Evolutionary conservation across 306 rosid species (phyloP).

Genomic region (Calophaca sinica): DNA sequence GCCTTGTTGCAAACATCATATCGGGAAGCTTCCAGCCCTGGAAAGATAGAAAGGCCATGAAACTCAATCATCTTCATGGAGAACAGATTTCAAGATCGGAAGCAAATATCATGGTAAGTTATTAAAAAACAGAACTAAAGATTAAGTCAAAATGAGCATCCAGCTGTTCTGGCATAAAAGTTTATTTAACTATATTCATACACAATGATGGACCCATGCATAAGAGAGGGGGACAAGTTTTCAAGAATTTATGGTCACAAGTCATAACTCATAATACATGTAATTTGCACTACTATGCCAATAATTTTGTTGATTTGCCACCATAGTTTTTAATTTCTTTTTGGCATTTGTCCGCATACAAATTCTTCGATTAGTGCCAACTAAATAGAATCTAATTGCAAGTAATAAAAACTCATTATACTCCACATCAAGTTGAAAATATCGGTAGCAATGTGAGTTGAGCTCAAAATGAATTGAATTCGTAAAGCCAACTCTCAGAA

Average conservation of each 20-base stretch:
- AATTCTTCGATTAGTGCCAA: background rate
- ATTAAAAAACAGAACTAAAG: too few relatives aligned
- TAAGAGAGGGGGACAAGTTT: background rate
- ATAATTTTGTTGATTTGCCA: constrained; percentile 16
- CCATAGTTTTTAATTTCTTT: constrained; percentile 4
- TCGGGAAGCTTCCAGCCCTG: constrained; percentile 95
- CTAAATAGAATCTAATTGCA: background rate
- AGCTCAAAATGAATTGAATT: constrained; percentile 33
- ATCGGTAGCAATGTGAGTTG: constrained; percentile 12
- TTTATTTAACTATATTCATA: too few relatives aligned
- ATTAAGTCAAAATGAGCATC: too few relatives aligned
- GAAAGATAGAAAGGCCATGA: constrained; percentile 45
- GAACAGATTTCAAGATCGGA: background rate
- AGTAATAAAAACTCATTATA: background rate
- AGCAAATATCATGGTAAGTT: too few relatives aligned
- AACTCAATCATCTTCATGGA: constrained; percentile 26
- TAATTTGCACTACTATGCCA: constrained; percentile 10
- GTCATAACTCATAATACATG: background rate
- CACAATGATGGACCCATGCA: too few relatives aligned
- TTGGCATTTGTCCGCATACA: background rate
- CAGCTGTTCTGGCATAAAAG: too few relatives aligned
- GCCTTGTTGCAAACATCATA: constrained; percentile 94
- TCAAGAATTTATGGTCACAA: background rate
- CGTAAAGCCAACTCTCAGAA: constrained; percentile 6
- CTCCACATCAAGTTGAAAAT: constrained; percentile 2